Evolutionary conservation across 2,329 filamentous ascomycete genomes (phyloP).

Genomic region (Aspergillus vadensis): DNA sequence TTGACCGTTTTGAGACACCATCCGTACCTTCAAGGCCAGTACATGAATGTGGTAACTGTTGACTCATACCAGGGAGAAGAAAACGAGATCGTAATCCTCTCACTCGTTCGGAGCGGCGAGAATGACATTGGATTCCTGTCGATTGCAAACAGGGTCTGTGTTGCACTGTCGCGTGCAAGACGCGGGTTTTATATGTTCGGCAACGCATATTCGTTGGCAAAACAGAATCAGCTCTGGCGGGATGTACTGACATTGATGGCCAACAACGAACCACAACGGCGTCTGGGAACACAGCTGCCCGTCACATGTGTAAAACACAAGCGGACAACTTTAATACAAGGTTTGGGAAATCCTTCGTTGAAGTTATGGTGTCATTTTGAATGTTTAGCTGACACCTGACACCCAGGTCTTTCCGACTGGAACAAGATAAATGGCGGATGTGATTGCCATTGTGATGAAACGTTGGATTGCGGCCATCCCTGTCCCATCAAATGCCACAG

Average conservation of each 20-base stretch:
- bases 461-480: conserved; percentile 54
- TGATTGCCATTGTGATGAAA: conserved; percentile 47
- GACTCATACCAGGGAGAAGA: conserved; percentile 92
- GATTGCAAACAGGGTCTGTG: conserved; percentile 64
- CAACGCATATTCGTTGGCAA: conserved; percentile 60
- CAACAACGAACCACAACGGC: conserved; percentile 21
- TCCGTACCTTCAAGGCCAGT: conserved; percentile 46
- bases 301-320: conserved; percentile 65
- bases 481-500: conserved; percentile 58
- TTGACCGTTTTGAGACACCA: conserved; percentile 48
- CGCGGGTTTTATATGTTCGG: conserved; percentile 85
- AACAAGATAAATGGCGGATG: conserved; percentile 57
- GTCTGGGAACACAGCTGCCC: conserved; percentile 58
- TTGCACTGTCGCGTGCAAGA: conserved; percentile 69
- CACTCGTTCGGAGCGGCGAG: conserved; percentile 71
- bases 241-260: conserved; percentile 51
- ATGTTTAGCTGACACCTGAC: conserved; percentile 14
- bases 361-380: not conserved
- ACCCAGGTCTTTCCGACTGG: conserved; percentile 56
- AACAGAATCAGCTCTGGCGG: conserved; percentile 54
- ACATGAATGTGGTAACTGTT: conserved; percentile 72
- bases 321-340: conserved; percentile 53
- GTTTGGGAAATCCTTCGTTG: conserved; percentile 27
- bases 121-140: conserved; percentile 71
- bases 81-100: conserved; percentile 79